Conservation (phyloP, 2,329 filamentous ascomycete genomes). For the Exutisphaerella laricina region DNA sequence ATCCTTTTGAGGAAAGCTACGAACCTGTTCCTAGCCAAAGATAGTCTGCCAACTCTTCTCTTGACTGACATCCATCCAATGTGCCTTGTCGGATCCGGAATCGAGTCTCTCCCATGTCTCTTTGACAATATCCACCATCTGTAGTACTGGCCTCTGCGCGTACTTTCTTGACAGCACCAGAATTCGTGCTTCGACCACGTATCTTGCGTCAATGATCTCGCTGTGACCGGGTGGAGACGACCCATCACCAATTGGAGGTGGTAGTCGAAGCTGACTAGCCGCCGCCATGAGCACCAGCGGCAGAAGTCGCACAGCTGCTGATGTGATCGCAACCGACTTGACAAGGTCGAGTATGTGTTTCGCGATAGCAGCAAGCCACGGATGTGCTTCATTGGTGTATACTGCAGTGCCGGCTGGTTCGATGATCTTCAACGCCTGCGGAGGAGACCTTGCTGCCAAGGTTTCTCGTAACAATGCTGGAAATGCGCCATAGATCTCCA, state of each 20-base stretch:
- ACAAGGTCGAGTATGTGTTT: slow-evolving; percentile 47
- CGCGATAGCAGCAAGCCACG: slow-evolving; percentile 48
- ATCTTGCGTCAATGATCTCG: slow-evolving; percentile 35
- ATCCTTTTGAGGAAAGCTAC: too few species aligned
- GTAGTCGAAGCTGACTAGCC: slow-evolving; percentile 45
- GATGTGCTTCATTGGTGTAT: slow-evolving; percentile 22
- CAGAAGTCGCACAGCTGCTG: slow-evolving; percentile 50
- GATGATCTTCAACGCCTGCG: neutral
- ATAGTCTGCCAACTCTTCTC: slow-evolving; percentile 54
- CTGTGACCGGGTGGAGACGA: slow-evolving; percentile 38
- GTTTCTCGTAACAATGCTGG: slow-evolving; percentile 35
- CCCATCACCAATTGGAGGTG: slow-evolving; percentile 30
- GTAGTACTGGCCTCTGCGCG: slow-evolving; percentile 48
- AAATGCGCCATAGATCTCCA: slow-evolving; percentile 52
- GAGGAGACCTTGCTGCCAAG: neutral
- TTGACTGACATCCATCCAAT: slow-evolving; percentile 55
- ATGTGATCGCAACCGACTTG: slow-evolving; percentile 47
- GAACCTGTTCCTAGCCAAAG: slow-evolving; percentile 37
- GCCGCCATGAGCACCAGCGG: slow-evolving; percentile 49
- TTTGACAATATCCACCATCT: slow-evolving; percentile 47
- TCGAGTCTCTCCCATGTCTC: slow-evolving; percentile 52
- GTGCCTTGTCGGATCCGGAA: slow-evolving; percentile 41
- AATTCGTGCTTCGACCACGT: slow-evolving; percentile 47
- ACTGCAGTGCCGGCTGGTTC: neutral
- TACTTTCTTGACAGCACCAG: slow-evolving; percentile 42